These are phyloP conservation scores for Podaxis rugospora DNA, from an alignment of 768 basidiomycete genomes.

Conservation along the genomic window DNA sequence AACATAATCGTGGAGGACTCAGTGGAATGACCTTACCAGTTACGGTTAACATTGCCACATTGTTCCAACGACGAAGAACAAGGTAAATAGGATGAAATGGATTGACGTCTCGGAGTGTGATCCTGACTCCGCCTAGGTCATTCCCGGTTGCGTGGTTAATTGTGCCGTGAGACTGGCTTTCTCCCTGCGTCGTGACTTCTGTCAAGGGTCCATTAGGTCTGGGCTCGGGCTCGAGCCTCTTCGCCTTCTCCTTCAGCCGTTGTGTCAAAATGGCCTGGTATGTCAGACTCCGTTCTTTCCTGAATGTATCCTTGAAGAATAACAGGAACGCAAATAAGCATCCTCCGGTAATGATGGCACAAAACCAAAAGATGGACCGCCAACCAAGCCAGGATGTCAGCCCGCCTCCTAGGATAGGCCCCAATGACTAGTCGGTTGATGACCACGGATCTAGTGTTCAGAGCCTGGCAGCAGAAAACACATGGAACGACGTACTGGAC, in stretches of 20 bases:
- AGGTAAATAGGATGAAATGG: constrained; percentile 55
- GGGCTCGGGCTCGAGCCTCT: constrained; percentile 12
- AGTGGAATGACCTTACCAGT: constrained; percentile 29
- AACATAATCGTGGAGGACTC: background rate
- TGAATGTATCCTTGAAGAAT: constrained; percentile 76
- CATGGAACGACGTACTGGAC: constrained; percentile 28
- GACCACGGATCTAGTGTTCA: background rate
- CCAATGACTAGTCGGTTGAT: constrained; percentile 30
- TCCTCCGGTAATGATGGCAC: constrained; percentile 53
- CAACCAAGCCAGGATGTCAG: constrained; percentile 63
- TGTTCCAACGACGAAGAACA: constrained; percentile 61
- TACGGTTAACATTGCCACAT: constrained; percentile 63
- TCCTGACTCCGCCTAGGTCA: constrained; percentile 28
- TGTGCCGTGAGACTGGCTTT: background rate
- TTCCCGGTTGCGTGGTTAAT: background rate
- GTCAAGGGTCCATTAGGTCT: background rate
- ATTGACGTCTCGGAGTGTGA: constrained; percentile 67
- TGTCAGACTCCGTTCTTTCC: constrained; percentile 70
- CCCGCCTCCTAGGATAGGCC: constrained; percentile 65
- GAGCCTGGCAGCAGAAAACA: background rate
- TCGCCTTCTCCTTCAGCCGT: constrained; percentile 21
- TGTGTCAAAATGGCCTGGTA: constrained; percentile 61
- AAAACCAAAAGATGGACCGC: constrained; percentile 79
- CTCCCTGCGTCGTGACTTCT: background rate
- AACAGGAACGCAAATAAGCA: constrained; percentile 51